Evolutionary conservation across 176 grass and related monocot species (phyloP).

Genomic region (Musa itinerans): DNA sequence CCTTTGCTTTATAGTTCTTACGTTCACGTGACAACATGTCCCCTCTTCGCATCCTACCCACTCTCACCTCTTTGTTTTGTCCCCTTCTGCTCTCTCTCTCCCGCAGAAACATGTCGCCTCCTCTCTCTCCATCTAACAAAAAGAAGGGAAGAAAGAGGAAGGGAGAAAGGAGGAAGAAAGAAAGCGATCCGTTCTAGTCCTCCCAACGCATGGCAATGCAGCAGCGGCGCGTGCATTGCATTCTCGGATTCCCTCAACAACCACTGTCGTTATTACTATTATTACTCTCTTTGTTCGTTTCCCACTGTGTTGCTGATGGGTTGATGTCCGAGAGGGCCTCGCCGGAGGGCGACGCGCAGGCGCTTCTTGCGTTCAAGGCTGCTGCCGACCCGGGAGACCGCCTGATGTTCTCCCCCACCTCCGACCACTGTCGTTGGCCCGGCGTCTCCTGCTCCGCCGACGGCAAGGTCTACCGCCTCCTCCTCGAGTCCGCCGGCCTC

Average conservation of each 20-base stretch:
- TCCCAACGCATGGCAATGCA: background rate
- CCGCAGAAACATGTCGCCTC: background rate
- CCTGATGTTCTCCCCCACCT: slow-evolving; percentile 17
- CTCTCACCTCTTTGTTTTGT: background rate
- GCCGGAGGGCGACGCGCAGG: slow-evolving; percentile 9
- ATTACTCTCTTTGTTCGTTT: background rate
- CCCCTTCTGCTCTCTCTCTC: no score
- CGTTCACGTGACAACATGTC: background rate
- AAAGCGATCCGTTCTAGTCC: background rate
- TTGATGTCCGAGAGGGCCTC: background rate
- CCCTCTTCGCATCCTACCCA: background rate
- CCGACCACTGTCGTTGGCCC: slow-evolving; percentile 31
- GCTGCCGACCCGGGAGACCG: slow-evolving; percentile 52
- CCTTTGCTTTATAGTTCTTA: background rate
- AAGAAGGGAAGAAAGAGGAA: background rate
- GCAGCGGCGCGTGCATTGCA: background rate
- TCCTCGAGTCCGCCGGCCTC: slow-evolving; percentile 51
- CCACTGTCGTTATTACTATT: background rate
- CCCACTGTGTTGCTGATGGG: background rate
- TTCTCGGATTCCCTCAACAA: background rate
- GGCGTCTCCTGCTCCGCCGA: slow-evolving; percentile 39
- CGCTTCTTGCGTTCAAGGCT: slow-evolving; percentile 58
- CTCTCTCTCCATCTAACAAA: background rate
- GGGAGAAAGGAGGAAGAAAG: background rate
- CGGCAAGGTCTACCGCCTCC: slow-evolving; percentile 43